These are phyloP conservation scores for Fusarium tupiense DNA, from an alignment of 2,329 filamentous ascomycete species.

Conservation along the genomic window DNA sequence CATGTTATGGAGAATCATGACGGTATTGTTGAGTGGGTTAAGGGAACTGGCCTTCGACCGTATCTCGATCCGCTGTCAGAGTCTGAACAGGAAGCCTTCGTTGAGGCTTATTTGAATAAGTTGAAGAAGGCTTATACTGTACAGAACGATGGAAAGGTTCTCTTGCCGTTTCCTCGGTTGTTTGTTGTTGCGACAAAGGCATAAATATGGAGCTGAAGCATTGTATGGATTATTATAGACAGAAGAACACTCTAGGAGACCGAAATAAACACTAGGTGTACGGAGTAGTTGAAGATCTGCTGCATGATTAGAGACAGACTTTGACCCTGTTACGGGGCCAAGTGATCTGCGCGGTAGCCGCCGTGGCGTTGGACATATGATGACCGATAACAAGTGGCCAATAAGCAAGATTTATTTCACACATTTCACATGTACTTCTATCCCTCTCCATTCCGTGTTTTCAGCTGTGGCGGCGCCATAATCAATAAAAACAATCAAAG, in stretches of 20 bases:
- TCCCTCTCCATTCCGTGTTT: too few relatives aligned
- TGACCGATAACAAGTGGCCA: not conserved
- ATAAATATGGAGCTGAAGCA: not conserved
- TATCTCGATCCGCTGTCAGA: constrained; percentile 59
- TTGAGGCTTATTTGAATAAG: constrained; percentile 57
- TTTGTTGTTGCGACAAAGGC: constrained; percentile 59
- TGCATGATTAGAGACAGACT: too few relatives aligned
- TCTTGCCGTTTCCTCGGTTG: constrained; percentile 64
- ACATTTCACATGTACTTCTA: too few relatives aligned
- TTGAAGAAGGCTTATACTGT: constrained; percentile 56
- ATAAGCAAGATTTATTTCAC: too few relatives aligned
- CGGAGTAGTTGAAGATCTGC: not conserved
- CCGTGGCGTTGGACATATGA: not conserved
- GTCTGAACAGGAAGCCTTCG: constrained; percentile 54
- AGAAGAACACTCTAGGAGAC: accelerated
- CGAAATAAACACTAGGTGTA: accelerated
- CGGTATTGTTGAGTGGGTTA: constrained; percentile 69
- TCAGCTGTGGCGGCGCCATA: too few relatives aligned
- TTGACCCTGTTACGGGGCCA: accelerated
- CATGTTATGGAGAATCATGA: constrained; percentile 59
- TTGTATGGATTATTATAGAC: not conserved
- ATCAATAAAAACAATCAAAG: too few relatives aligned
- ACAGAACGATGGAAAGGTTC: constrained; percentile 61
- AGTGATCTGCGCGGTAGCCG: accelerated
- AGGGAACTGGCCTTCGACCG: constrained; percentile 64